Evolutionary conservation across 2,329 filamentous ascomycete species (phyloP).

Genomic region (Colletotrichum tropicale): DNA sequence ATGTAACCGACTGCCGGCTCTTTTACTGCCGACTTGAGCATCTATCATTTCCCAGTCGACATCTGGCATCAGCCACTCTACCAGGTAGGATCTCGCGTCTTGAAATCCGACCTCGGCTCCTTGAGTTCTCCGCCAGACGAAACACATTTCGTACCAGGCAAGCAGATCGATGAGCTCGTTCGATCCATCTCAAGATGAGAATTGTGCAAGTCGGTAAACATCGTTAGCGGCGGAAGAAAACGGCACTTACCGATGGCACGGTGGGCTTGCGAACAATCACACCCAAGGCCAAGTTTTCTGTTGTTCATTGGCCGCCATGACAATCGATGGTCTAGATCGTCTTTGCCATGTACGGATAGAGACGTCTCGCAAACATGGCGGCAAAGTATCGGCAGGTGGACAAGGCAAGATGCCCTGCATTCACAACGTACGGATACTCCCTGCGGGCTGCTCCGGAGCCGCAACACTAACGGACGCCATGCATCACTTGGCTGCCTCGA

Average conservation of each 20-base stretch:
- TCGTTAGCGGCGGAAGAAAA: background rate
- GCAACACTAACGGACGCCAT: background rate
- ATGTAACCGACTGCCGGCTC: background rate
- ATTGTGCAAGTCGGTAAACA: background rate
- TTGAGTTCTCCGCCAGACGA: no score
- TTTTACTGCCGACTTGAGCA: background rate
- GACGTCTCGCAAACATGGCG: background rate
- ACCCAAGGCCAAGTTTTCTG: background rate
- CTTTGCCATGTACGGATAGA: background rate
- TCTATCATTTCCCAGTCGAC: background rate
- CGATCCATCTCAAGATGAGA: background rate
- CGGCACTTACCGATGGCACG: background rate
- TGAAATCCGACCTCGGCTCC: no score
- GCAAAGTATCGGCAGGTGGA: background rate
- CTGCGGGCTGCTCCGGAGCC: background rate
- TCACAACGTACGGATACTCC: background rate
- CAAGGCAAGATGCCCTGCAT: background rate
- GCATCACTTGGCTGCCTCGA: background rate
- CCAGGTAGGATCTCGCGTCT: no score
- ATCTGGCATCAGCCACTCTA: no score
- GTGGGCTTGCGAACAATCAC: background rate
- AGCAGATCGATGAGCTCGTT: background rate
- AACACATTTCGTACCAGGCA: background rate
- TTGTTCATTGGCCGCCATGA: background rate
- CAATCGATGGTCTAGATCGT: background rate